Conservation (phyloP, 139 green algal species). For the Pleodorina starrii region DNA sequence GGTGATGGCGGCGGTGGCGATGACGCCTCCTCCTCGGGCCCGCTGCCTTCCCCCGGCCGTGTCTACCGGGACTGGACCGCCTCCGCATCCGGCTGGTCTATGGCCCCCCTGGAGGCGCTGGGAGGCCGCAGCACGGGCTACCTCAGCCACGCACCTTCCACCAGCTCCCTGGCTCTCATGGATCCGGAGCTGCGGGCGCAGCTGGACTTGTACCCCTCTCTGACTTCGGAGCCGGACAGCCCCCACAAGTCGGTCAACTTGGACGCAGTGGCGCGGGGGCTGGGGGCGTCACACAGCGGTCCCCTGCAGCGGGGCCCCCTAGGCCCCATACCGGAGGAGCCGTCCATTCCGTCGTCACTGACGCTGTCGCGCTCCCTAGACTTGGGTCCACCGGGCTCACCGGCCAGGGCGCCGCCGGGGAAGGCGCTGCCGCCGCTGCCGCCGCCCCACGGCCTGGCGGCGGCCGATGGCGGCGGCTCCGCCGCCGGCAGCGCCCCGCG, state of each 20-base stretch:
- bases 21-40: background rate
- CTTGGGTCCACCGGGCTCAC: too few species aligned
- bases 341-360: background rate
- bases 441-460: background rate
- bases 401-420: background rate
- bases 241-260: too few species aligned
- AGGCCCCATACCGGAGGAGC: background rate
- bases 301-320: background rate
- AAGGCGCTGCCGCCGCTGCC: conserved; percentile 23
- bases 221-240: background rate
- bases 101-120: background rate
- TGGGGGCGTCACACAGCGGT: too few species aligned
- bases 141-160: background rate
- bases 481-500: background rate
- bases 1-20: background rate
- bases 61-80: background rate
- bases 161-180: background rate
- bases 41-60: background rate
- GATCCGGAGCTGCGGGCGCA: background rate
- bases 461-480: background rate
- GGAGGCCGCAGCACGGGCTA: too few species aligned
- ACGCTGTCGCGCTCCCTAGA: too few species aligned
- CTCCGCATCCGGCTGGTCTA: background rate
- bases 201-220: background rate
- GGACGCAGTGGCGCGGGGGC: too few species aligned